Conservation (phyloP, 257 asterid species). For the Salvia hispanica region DNA sequence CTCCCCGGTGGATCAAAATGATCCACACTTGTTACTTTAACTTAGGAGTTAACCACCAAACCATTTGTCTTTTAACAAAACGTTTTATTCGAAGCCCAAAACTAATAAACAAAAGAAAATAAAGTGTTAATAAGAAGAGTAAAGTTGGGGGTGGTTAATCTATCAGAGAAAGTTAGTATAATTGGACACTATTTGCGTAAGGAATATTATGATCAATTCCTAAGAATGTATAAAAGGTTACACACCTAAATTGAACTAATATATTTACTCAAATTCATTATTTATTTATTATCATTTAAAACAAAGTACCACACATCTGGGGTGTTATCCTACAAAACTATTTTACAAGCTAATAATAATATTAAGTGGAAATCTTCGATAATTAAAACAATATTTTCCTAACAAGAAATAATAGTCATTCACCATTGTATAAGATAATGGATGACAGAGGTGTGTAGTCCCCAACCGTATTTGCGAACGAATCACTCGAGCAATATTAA, state of each 20-base stretch:
- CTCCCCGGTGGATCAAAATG: no score
- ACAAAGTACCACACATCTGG: not conserved
- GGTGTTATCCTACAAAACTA: not conserved
- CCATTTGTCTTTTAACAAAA: slow-evolving; percentile 8
- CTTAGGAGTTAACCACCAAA: slow-evolving; percentile 18
- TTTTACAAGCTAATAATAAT: not conserved
- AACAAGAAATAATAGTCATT: not conserved
- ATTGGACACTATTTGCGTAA: slow-evolving; percentile 30
- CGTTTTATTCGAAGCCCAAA: not conserved
- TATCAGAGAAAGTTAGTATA: slow-evolving; percentile 19
- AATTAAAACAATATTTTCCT: not conserved
- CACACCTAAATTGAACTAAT: no score
- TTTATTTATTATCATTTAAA: no score
- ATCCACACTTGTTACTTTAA: no score
- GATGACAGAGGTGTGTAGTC: slow-evolving; percentile 34
- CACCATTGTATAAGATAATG: not conserved
- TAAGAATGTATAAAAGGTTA: no score
- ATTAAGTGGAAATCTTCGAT: not conserved
- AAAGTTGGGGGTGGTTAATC: slow-evolving; percentile 28
- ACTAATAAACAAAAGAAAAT: not conserved
- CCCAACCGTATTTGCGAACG: slow-evolving; percentile 25
- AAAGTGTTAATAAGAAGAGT: not conserved
- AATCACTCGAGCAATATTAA: slow-evolving; percentile 28
- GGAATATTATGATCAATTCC: no score
- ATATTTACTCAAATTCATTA: no score